Evolutionary conservation across 768 basidiomycete species (phyloP).

Genomic region (Boletus fagicola): DNA sequence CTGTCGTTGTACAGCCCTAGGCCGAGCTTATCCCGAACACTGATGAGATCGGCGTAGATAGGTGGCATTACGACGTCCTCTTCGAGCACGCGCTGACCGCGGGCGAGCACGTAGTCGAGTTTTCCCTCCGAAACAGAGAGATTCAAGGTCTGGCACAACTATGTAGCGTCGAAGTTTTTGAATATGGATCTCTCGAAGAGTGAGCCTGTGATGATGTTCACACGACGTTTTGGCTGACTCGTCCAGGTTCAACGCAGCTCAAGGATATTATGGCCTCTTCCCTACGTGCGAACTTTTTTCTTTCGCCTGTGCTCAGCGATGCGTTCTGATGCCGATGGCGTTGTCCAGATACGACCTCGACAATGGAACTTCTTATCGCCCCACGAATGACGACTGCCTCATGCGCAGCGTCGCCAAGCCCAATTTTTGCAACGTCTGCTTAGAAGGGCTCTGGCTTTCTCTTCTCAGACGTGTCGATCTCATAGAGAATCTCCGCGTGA

Average conservation of each 20-base stretch:
- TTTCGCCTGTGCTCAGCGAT: background rate
- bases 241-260: slow-evolving; percentile 55
- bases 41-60: too few relatives aligned
- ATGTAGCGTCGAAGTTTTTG: slow-evolving; percentile 73
- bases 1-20: too few relatives aligned
- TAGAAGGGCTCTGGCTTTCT: slow-evolving; percentile 71
- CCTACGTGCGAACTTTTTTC: slow-evolving; percentile 56
- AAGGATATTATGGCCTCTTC: slow-evolving; percentile 63
- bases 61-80: slow-evolving; percentile 73
- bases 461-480: slow-evolving; percentile 58
- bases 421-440: slow-evolving; percentile 72
- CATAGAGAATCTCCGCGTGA: slow-evolving; percentile 52
- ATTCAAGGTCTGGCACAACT: slow-evolving; percentile 61
- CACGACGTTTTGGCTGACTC: background rate
- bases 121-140: slow-evolving; percentile 48
- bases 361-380: slow-evolving; percentile 71
- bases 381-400: slow-evolving; percentile 79
- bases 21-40: too few relatives aligned
- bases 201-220: slow-evolving; percentile 23
- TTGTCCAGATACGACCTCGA: slow-evolving; percentile 48
- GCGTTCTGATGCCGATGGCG: background rate
- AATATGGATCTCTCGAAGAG: slow-evolving; percentile 66
- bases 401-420: slow-evolving; percentile 73
- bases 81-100: slow-evolving; percentile 38
- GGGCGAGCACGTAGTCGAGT: slow-evolving; percentile 60